Conservation (phyloP, 2,329 filamentous ascomycete species). For the Aspergillus texensis region DNA sequence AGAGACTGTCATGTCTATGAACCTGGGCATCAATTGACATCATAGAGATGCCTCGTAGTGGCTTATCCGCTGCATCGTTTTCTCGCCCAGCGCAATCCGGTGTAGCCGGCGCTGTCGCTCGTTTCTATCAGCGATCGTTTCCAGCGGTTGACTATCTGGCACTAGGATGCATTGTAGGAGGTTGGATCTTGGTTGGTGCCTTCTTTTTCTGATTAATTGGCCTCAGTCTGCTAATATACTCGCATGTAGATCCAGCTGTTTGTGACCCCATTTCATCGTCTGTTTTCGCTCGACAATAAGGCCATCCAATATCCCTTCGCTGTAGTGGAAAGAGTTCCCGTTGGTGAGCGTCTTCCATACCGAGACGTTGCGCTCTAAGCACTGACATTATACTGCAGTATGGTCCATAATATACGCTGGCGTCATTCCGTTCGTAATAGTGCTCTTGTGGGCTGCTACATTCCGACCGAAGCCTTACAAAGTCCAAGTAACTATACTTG, state of each 20-base stretch:
- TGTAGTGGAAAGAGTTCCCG: slow-evolving; percentile 77
- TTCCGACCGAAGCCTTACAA: slow-evolving; percentile 71
- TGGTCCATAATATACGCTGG: slow-evolving; percentile 81
- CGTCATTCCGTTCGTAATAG: slow-evolving; percentile 67
- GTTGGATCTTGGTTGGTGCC: slow-evolving; percentile 53
- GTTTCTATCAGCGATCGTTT: slow-evolving; percentile 71
- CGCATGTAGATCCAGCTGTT: slow-evolving; percentile 62
- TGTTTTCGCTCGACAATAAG: slow-evolving; percentile 87
- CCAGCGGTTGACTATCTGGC: slow-evolving; percentile 85
- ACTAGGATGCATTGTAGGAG: slow-evolving; percentile 68
- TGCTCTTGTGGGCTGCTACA: slow-evolving; percentile 67
- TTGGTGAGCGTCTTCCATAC: slow-evolving; percentile 55
- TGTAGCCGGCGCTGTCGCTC: slow-evolving; percentile 50
- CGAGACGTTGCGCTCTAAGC: not conserved
- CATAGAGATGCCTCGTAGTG: slow-evolving; percentile 32
- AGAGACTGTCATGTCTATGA: not conserved
- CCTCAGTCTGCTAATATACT: slow-evolving; percentile 1
- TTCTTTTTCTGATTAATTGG: slow-evolving; percentile 4
- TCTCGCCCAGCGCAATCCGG: slow-evolving; percentile 35
- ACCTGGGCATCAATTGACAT: not conserved
- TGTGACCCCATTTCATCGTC: slow-evolving; percentile 85
- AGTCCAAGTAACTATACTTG: slow-evolving; percentile 80
- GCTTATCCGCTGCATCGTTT: slow-evolving; percentile 27
- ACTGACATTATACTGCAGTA: slow-evolving; percentile 25
- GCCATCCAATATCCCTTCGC: slow-evolving; percentile 86